Conservation (phyloP, 2,329 filamentous ascomycete genomes). For the Huntiella decipiens region DNA sequence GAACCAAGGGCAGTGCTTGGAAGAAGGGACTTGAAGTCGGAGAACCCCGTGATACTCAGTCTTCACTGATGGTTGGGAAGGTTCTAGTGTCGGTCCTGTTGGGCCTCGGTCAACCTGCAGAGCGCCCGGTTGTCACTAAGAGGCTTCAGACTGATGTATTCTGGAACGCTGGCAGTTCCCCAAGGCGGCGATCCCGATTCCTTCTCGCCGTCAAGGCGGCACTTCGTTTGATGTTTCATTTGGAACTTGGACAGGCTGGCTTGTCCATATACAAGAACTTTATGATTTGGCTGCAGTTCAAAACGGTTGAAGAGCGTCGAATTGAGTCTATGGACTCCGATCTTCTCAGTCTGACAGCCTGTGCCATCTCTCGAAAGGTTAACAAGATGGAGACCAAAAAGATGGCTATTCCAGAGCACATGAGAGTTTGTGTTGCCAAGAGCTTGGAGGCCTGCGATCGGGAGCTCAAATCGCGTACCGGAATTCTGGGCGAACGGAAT, state of each 20-base stretch:
- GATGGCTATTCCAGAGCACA: not conserved
- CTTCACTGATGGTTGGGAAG: constrained; percentile 33
- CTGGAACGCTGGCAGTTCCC: constrained; percentile 18
- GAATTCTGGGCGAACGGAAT: no score
- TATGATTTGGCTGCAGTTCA: constrained; percentile 27
- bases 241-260: not conserved
- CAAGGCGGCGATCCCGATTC: constrained; percentile 32
- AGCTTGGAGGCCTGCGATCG: constrained; percentile 14
- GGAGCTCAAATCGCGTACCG: constrained; percentile 12
- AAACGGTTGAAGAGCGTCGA: constrained; percentile 17
- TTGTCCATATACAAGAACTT: constrained; percentile 27
- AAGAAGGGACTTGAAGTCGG: constrained; percentile 21
- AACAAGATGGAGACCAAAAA: constrained; percentile 19
- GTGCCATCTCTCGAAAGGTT: constrained; percentile 25
- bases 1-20: constrained; percentile 12
- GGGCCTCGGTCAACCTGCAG: constrained; percentile 17
- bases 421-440: constrained; percentile 21
- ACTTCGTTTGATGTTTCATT: constrained; percentile 20
- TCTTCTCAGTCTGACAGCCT: constrained; percentile 21
- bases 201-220: constrained; percentile 37
- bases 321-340: constrained; percentile 14
- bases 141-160: constrained; percentile 35
- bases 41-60: constrained; percentile 28
- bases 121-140: constrained; percentile 24
- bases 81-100: constrained; percentile 23